Percentiles rank a stretch among this genome's conserved stretches.
phyloP scores from a whole-genome alignment of 2,329 filamentous ascomycete genomes.

The Fusarium anguioides region DNA sequence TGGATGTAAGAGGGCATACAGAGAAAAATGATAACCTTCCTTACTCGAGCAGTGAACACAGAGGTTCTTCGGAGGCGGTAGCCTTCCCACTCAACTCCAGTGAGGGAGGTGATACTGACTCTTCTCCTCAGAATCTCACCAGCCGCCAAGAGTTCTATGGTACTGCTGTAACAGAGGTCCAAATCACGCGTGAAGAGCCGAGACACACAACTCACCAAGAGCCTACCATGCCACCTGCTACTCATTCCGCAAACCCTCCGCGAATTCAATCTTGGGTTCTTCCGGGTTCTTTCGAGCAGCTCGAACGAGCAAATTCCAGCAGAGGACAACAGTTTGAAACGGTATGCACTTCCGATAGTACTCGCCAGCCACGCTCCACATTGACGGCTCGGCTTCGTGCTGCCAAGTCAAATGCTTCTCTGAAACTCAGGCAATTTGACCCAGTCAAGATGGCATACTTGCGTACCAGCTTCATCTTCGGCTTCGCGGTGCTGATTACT shows the following conservation, averaged over 20 bases:
- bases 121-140: conserved; percentile 42
- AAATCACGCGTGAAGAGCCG: conserved; percentile 52
- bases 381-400: conserved; percentile 41
- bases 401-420: conserved; percentile 46
- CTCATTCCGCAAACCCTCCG: conserved; percentile 24
- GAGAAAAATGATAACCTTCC: conserved; percentile 34
- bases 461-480: conserved; percentile 70
- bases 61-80: conserved; percentile 52
- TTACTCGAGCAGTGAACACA: conserved; percentile 43
- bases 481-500: conserved; percentile 67
- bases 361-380: conserved; percentile 12
- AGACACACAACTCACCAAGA: conserved; percentile 13
- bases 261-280: conserved; percentile 43
- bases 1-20: conserved; percentile 39
- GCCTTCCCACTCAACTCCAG: neutral
- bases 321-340: conserved; percentile 46
- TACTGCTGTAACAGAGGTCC: conserved; percentile 62
- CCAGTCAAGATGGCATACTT: conserved; percentile 70
- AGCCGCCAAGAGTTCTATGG: conserved; percentile 53
- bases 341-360: conserved; percentile 45
- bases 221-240: conserved; percentile 21
- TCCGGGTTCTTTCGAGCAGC: conserved; percentile 27
- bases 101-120: conserved; percentile 26
- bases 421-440: conserved; percentile 55
- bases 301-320: conserved; percentile 19